These are phyloP conservation scores for Pharus latifolius DNA, from an alignment of 176 grass and related monocot species.

Conservation along the genomic window DNA sequence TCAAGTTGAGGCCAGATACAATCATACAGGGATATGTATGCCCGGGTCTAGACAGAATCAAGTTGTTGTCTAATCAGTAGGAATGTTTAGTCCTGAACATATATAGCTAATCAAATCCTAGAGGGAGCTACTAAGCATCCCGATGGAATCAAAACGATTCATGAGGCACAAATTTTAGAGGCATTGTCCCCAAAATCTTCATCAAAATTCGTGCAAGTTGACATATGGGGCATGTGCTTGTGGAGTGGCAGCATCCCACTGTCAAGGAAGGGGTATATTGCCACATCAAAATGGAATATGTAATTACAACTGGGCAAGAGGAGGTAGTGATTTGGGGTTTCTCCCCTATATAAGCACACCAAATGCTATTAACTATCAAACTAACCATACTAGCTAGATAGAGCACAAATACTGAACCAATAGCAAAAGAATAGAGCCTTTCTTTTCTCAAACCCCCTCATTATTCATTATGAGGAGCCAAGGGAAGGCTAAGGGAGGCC, in stretches of 20 bases:
- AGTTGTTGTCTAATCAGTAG: neutral
- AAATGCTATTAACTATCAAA: neutral
- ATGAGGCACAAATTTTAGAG: slow-evolving; percentile 2
- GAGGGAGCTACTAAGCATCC: slow-evolving; percentile 6
- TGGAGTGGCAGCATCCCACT: slow-evolving; percentile 2
- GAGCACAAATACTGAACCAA: neutral
- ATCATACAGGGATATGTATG: slow-evolving; percentile 37
- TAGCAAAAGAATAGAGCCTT: neutral
- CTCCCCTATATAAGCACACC: slow-evolving; percentile 21
- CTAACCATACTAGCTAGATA: neutral
- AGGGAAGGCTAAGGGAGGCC: slow-evolving; percentile 5
- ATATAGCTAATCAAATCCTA: neutral
- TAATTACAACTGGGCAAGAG: neutral
- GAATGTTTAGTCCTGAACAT: neutral
- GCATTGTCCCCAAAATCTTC: slow-evolving; percentile 11
- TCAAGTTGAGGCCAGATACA: neutral
- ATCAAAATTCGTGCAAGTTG: neutral
- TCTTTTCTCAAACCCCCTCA: neutral
- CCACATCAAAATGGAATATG: neutral
- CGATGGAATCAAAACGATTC: slow-evolving; percentile 4
- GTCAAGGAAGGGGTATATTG: neutral
- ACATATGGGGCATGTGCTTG: slow-evolving; percentile 14
- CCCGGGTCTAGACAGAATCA: slow-evolving; percentile 12
- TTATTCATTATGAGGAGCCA: neutral
- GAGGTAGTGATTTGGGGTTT: neutral